phyloP scores from a whole-genome alignment of 768 basidiomycete genomes.

The Pleurotus pulmonarius region DNA sequence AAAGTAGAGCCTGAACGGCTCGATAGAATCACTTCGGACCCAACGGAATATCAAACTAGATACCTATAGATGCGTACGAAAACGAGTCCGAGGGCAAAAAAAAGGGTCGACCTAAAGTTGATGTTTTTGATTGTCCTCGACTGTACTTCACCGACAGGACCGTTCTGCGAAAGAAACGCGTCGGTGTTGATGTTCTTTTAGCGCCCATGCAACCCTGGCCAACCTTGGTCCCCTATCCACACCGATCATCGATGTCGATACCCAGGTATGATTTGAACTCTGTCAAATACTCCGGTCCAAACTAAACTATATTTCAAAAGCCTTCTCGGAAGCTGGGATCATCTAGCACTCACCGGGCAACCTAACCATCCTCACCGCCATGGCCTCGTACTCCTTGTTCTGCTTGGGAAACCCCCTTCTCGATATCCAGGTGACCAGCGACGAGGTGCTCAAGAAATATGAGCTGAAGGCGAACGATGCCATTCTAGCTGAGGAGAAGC shows the following conservation, averaged over 20 bases:
- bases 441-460: slow-evolving; percentile 86
- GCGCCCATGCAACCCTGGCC: no score
- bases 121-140: no score
- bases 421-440: slow-evolving; percentile 90
- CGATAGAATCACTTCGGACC: no score
- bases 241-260: slow-evolving; percentile 6
- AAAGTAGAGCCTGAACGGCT: no score
- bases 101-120: no score
- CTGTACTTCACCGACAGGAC: no score
- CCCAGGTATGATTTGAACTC: slow-evolving; percentile 4
- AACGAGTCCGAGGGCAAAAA: no score
- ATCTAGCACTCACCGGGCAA: neutral
- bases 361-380: neutral
- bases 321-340: neutral
- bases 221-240: neutral
- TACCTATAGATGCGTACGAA: no score
- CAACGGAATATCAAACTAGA: no score
- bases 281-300: slow-evolving; percentile 3
- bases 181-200: no score
- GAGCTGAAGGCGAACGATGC: slow-evolving; percentile 92
- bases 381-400: slow-evolving; percentile 61
- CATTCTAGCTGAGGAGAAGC: slow-evolving; percentile 89
- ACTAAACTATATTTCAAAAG: neutral
- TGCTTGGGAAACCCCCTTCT: slow-evolving; percentile 95
- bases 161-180: no score